Conservation (phyloP, 345 rosid genomes). For the Garcia nutans region DNA sequence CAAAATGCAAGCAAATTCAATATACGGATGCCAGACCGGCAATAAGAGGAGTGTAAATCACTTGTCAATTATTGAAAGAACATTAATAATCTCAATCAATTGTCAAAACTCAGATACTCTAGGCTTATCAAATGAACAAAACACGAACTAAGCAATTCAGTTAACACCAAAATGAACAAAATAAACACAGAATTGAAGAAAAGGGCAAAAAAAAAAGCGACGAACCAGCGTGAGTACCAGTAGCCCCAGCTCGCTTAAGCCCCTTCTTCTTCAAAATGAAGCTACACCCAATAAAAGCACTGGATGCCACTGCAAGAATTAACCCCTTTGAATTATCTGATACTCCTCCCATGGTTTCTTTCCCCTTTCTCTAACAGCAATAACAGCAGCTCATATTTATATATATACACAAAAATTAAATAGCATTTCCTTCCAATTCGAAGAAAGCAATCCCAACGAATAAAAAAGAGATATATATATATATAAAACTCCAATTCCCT, state of each 20-base stretch:
- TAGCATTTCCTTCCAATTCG: not conserved
- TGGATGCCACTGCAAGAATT: conserved; percentile 68
- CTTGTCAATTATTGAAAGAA: no score
- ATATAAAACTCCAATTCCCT: not conserved
- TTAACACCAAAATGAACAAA: not conserved
- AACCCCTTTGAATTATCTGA: conserved; percentile 76
- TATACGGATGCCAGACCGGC: no score
- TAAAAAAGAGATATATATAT: not conserved
- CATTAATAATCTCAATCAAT: no score
- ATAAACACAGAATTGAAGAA: not conserved
- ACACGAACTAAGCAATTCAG: not conserved
- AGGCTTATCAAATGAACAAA: not conserved
- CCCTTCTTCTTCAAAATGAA: conserved; percentile 97
- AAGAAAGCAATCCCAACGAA: not conserved
- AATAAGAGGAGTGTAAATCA: no score
- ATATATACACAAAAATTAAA: not conserved
- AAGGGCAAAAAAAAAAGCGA: not conserved
- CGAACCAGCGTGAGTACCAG: conserved; percentile 81
- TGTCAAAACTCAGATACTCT: not conserved
- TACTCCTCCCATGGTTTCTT: conserved; percentile 36
- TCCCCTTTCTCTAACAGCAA: not conserved
- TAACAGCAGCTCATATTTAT: not conserved
- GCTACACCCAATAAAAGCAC: conserved; percentile 80
- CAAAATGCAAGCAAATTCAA: not conserved
- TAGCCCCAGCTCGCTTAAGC: conserved; percentile 78